Percentiles rank a stretch among this genome's conserved stretches.
Conservation (phyloP, 2,329 filamentous ascomycete species). For the Nemania diffusa region DNA sequence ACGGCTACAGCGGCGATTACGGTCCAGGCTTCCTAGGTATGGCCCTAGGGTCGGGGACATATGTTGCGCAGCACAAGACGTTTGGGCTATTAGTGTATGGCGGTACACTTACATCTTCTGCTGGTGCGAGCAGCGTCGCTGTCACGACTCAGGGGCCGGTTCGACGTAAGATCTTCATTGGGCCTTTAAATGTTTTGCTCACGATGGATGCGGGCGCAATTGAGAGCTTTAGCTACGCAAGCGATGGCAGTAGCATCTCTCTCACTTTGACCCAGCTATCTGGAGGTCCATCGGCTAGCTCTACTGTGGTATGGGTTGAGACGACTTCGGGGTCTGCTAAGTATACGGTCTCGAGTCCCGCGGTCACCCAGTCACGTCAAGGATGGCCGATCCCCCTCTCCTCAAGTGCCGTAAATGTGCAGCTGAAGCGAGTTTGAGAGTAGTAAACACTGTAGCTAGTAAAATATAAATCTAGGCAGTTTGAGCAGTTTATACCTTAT, state of each 20-base stretch:
- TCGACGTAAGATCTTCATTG: constrained; percentile 60
- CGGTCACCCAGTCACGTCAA: constrained; percentile 38
- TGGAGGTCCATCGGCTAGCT: constrained; percentile 43
- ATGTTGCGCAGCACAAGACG: constrained; percentile 57
- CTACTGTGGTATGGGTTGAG: constrained; percentile 52
- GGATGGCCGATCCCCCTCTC: constrained; percentile 47
- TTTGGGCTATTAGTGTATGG: constrained; percentile 63
- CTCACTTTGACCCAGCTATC: constrained; percentile 49
- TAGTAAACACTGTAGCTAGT: too few species aligned
- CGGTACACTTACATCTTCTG: constrained; percentile 51
- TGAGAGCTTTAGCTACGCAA: constrained; percentile 50
- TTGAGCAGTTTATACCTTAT: neutral
- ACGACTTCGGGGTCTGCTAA: constrained; percentile 41
- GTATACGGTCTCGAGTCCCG: constrained; percentile 43
- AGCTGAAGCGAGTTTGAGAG: constrained; percentile 31
- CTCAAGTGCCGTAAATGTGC: constrained; percentile 39
- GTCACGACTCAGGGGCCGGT: constrained; percentile 60
- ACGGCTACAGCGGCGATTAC: constrained; percentile 67
- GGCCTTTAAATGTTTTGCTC: constrained; percentile 55
- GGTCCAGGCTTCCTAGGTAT: constrained; percentile 65
- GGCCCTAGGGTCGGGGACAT: constrained; percentile 60
- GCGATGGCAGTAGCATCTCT: constrained; percentile 39
- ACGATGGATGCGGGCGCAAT: constrained; percentile 58
- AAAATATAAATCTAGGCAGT: neutral
- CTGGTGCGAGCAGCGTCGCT: constrained; percentile 40